phyloP scores from a whole-genome alignment of 2,329 filamentous ascomycete genomes.

The Pochonia chlamydosporia region DNA sequence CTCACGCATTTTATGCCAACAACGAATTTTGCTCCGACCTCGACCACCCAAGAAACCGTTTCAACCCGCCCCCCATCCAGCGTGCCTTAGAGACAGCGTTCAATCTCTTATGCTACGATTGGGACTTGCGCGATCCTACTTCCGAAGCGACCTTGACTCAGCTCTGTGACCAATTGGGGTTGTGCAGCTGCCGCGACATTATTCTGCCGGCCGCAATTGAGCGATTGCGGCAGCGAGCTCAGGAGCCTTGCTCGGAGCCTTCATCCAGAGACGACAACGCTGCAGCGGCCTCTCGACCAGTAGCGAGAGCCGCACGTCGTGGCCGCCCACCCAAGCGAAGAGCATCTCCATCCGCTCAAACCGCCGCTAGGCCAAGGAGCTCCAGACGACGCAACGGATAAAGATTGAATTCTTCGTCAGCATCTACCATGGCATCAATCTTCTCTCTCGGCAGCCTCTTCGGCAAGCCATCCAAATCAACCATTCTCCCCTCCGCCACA shows the following conservation, averaged over 20 bases:
- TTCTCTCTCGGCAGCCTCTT: slow-evolving; percentile 25
- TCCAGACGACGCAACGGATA: no score
- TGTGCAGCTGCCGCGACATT: no score
- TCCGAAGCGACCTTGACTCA: not conserved
- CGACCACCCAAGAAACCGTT: slow-evolving; percentile 9
- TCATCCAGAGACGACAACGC: no score
- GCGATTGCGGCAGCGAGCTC: not conserved
- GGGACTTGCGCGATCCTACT: not conserved
- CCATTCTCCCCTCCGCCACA: slow-evolving; percentile 8
- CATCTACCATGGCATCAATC: slow-evolving; percentile 20
- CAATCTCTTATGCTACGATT: not conserved
- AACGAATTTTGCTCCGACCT: slow-evolving; percentile 10
- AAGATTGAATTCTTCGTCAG: no score
- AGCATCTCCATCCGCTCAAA: slow-evolving; percentile 2
- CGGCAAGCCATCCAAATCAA: slow-evolving; percentile 14
- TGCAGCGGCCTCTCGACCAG: no score
- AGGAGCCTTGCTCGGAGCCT: not conserved
- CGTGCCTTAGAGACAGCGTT: slow-evolving; percentile 1
- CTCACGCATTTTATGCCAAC: slow-evolving; percentile 14
- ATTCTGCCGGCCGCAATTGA: not conserved
- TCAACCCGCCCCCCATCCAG: slow-evolving; percentile 6
- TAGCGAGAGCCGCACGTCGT: no score
- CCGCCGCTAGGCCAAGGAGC: no score
- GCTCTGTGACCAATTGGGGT: not conserved
- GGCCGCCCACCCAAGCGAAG: not conserved